Percentiles rank a stretch among this genome's conserved stretches.
Conservation (phyloP, 2,329 filamentous ascomycete genomes). For the Colletotrichum simmondsii region DNA sequence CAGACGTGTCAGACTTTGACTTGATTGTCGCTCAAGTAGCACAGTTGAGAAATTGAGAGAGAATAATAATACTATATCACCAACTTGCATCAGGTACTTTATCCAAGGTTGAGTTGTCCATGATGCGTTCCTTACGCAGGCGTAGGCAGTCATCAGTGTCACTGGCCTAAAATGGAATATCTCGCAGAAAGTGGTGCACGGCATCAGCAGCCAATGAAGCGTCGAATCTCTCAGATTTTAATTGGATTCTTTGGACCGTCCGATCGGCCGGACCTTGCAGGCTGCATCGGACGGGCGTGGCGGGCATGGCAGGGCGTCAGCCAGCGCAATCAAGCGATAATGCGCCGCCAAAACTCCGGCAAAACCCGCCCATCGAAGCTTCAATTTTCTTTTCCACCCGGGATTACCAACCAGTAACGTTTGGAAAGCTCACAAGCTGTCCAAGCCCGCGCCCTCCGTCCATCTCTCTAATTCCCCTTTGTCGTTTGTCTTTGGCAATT, state of each 20-base stretch:
- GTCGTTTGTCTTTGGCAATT: conserved; percentile 5
- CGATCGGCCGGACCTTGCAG: conserved; percentile 25
- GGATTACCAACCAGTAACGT: conserved; percentile 34
- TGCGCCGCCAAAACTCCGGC: conserved; percentile 36
- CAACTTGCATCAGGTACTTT: background rate
- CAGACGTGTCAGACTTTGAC: background rate
- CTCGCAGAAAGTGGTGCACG: conserved; percentile 12
- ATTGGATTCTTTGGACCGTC: conserved; percentile 5
- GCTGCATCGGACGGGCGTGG: background rate
- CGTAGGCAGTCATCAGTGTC: background rate
- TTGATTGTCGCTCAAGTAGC: background rate
- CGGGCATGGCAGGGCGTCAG: too few species aligned
- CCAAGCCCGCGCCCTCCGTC: conserved; percentile 7
- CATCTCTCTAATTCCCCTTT: conserved; percentile 33
- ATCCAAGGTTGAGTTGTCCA: background rate
- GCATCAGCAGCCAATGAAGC: conserved; percentile 1
- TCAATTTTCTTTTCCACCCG: conserved; percentile 35
- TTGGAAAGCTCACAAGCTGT: conserved; percentile 11
- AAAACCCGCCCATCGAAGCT: conserved; percentile 24
- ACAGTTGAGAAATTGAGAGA: background rate
- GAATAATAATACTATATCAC: background rate
- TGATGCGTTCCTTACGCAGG: background rate
- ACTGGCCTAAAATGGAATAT: background rate
- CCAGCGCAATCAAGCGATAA: background rate
- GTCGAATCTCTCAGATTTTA: background rate